Evolutionary conservation across 106 monocot species (phyloP), one percentile per base, ranked within the genome.

Genomic region (Acanthochlamys bracteata): DNA sequence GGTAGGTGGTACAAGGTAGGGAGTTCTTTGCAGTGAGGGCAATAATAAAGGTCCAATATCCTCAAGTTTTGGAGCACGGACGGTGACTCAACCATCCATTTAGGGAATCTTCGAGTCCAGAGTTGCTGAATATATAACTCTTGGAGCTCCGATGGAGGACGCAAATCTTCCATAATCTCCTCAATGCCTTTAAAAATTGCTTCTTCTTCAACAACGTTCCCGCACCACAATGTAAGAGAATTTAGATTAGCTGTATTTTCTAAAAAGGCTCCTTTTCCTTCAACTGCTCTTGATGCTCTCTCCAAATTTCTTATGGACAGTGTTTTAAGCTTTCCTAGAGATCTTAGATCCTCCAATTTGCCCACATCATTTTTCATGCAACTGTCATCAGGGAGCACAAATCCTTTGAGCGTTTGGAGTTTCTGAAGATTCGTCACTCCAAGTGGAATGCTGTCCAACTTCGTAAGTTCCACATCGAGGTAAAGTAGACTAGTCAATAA

Each of bases 381-480:
- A 52, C 20, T n/a, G n/a, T 20, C 57, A 20, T 51, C 52, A 7
- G 25, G 42, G 24, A 69, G 39, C 57, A 17, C 49, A 17, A 49
- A 17, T 3, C 69, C 61, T 12, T 13, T 20, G 13, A 79, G 53
- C 2, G 26, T 15, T 25, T 19, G 53, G 17, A 83, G 62, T 25
- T 67, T 42, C 11, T 45, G 17, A 25, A 78, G 64, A 41, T 45
- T 59, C n/a, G 71, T 53, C 11, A 78, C 75, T 33, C 64, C 70
- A 24, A 20, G 49, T 3, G 78, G 75, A 52, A 69, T 46, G 25
- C 45, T 20, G 11, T 42, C 51, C 11, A 77, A 41, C 15, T 10
- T 27, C 0, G 82, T 71, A 15, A 54, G 57, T 0, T 7, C 7
- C 4, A 68, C 57, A 27, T 67, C 54, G n/a, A 83, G 71, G 16